Conservation (phyloP, 2,329 filamentous ascomycete species). For the Ceratocystis cubensis region DNA sequence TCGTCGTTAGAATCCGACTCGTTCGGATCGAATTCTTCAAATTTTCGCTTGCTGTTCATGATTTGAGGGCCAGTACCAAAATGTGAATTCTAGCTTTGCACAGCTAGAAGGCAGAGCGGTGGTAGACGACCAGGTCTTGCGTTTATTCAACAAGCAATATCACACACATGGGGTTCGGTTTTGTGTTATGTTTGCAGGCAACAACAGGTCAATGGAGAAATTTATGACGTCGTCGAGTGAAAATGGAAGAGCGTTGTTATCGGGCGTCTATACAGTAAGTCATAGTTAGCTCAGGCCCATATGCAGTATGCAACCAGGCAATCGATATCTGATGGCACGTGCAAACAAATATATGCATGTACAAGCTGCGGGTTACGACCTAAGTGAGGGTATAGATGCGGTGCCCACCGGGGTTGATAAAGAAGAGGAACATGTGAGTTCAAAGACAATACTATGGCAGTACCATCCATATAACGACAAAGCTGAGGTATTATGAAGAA, state of each 20-base stretch:
- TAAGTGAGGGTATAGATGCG: neutral
- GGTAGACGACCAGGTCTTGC: slow-evolving; percentile 5
- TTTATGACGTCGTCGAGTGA: neutral
- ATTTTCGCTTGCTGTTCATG: slow-evolving; percentile 44
- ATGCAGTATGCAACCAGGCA: neutral
- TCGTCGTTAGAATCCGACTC: slow-evolving; percentile 54
- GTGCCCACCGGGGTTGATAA: neutral
- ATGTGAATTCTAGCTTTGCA: slow-evolving; percentile 16
- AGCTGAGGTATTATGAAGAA: neutral
- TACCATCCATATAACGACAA: neutral
- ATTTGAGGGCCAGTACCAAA: slow-evolving; percentile 22
- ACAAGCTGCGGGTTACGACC: neutral
- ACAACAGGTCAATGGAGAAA: neutral
- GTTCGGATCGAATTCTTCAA: slow-evolving; percentile 52
- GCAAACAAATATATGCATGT: neutral
- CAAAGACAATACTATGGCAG: neutral
- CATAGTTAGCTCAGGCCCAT: slow-evolving; percentile 8
- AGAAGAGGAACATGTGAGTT: neutral
- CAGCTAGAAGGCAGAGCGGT: slow-evolving; percentile 18
- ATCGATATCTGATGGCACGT: neutral
- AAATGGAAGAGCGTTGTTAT: neutral
- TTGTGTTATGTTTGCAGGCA: neutral
- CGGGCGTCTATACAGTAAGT: neutral
- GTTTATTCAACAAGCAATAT: slow-evolving; percentile 3
- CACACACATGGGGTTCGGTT: slow-evolving; percentile 14